Evolutionary conservation across 345 rosid genomes (phyloP).

Genomic region (Gossypium herbaceum): DNA sequence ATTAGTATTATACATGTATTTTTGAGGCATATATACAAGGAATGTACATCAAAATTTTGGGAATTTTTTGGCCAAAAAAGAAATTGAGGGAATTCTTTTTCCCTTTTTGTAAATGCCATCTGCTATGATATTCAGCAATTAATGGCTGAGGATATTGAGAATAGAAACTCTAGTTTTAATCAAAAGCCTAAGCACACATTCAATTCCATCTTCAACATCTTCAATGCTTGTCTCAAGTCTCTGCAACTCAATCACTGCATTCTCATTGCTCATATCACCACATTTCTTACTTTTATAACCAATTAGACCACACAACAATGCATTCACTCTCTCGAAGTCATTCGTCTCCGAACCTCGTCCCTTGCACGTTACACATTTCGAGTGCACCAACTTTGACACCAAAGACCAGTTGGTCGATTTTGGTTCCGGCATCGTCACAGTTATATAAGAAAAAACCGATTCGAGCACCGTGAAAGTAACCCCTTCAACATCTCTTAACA

Average conservation of each 20-base stretch:
- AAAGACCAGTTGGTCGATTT: constrained; percentile 10
- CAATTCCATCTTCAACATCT: not conserved
- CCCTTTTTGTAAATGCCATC: too few species aligned
- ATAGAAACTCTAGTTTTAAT: not conserved
- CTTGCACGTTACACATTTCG: constrained; percentile 1
- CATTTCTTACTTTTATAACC: not conserved
- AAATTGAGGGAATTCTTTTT: not conserved
- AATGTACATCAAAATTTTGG: not conserved
- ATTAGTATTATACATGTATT: too few species aligned
- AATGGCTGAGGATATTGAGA: constrained; percentile 4
- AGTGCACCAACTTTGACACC: constrained; percentile 6
- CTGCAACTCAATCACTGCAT: constrained; percentile 19
- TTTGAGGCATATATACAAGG: too few species aligned
- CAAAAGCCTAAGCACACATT: not conserved
- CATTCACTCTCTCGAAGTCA: constrained; percentile 25
- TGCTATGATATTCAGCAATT: not conserved
- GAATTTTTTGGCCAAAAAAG: too few species aligned
- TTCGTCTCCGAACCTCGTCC: not conserved
- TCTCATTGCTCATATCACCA: not conserved
- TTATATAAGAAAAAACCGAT: not conserved
- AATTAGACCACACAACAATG: constrained; percentile 15
- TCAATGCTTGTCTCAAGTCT: not conserved
- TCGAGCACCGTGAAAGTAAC: not conserved
- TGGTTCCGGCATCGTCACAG: constrained; percentile 1
- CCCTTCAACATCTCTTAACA: not conserved